Evolutionary conservation across 805 yeast genomes (phyloP).

Genomic region (Candida tallmaniae): DNA sequence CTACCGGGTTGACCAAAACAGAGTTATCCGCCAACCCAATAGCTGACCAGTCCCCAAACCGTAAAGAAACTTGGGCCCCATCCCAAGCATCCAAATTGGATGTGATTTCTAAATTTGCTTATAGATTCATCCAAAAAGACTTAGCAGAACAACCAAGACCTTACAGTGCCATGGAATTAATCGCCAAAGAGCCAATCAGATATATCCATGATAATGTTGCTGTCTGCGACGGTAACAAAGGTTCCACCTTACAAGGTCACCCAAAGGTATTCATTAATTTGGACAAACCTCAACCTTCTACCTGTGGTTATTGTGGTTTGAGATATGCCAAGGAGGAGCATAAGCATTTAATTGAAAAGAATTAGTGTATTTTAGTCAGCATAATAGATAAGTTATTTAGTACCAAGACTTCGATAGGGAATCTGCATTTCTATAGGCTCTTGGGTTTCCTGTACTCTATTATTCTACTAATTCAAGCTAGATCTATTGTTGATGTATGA

Average conservation of each 20-base stretch:
- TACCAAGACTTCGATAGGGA: too few species aligned
- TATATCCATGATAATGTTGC: constrained; percentile 60
- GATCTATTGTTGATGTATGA: too few species aligned
- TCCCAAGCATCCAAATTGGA: constrained; percentile 60
- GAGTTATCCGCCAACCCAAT: constrained; percentile 20
- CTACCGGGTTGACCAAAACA: constrained; percentile 21
- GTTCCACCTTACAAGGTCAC: constrained; percentile 68
- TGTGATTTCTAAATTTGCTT: constrained; percentile 48
- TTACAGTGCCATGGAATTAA: constrained; percentile 79
- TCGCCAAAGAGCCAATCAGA: constrained; percentile 67
- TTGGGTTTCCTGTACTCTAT: too few species aligned
- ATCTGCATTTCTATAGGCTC: too few species aligned
- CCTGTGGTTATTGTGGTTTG: constrained; percentile 81
- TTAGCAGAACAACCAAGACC: constrained; percentile 69
- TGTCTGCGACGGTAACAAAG: constrained; percentile 78
- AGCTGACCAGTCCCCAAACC: constrained; percentile 74
- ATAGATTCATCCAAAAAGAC: constrained; percentile 68
- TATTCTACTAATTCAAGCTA: too few species aligned
- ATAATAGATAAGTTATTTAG: too few species aligned
- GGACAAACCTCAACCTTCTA: constrained; percentile 66
- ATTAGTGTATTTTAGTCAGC: too few species aligned
- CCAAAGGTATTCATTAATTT: constrained; percentile 79
- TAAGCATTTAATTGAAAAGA: constrained; percentile 34
- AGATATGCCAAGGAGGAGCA: constrained; percentile 56
- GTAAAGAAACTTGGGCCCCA: constrained; percentile 64